Evolutionary conservation across 1,284 basidiomycete genomes (phyloP).

Genomic region (Phlebopus sp.): DNA sequence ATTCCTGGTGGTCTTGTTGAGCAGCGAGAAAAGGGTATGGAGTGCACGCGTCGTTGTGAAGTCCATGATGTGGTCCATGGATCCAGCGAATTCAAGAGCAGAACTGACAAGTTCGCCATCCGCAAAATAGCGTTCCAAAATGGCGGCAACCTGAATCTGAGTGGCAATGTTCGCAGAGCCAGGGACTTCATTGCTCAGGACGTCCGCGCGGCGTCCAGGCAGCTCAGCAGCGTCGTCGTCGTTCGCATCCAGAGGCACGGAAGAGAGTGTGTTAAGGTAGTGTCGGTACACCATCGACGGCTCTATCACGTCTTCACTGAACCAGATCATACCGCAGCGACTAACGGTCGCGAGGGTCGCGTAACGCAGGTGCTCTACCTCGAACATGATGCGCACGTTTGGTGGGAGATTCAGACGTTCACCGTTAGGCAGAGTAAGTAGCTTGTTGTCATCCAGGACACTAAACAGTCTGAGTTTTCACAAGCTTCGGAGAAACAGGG

Average conservation of each 20-base stretch:
- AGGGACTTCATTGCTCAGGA: slow-evolving; percentile 47
- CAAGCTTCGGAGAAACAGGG: not conserved
- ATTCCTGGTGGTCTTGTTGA: slow-evolving; percentile 95
- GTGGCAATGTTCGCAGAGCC: slow-evolving; percentile 67
- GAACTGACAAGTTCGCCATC: slow-evolving; percentile 79
- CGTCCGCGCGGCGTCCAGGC: slow-evolving; percentile 57
- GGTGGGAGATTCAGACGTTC: slow-evolving; percentile 96
- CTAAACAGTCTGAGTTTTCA: slow-evolving; percentile 41
- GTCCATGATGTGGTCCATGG: slow-evolving; percentile 97
- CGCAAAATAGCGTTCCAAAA: slow-evolving; percentile 82
- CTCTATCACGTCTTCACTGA: slow-evolving; percentile 93
- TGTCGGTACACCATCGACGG: slow-evolving; percentile 90
- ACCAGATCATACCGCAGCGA: slow-evolving; percentile 99
- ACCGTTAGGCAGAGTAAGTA: slow-evolving; percentile 95
- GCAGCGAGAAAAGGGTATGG: slow-evolving; percentile 93
- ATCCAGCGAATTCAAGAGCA: slow-evolving; percentile 78
- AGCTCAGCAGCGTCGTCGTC: slow-evolving; percentile 79
- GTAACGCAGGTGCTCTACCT: slow-evolving; percentile 97
- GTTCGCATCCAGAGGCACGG: slow-evolving; percentile 83
- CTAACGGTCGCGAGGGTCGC: slow-evolving; percentile 98
- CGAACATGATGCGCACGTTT: slow-evolving; percentile 99
- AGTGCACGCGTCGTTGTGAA: slow-evolving; percentile 91
- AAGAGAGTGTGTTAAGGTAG: slow-evolving; percentile 79
- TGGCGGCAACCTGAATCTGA: slow-evolving; percentile 77
- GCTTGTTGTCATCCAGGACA: slow-evolving; percentile 98